Evolutionary conservation across 2,329 filamentous ascomycete species (phyloP), one percentile per base, ranked within the genome.

Genomic region (Botrytis fabae): DNA sequence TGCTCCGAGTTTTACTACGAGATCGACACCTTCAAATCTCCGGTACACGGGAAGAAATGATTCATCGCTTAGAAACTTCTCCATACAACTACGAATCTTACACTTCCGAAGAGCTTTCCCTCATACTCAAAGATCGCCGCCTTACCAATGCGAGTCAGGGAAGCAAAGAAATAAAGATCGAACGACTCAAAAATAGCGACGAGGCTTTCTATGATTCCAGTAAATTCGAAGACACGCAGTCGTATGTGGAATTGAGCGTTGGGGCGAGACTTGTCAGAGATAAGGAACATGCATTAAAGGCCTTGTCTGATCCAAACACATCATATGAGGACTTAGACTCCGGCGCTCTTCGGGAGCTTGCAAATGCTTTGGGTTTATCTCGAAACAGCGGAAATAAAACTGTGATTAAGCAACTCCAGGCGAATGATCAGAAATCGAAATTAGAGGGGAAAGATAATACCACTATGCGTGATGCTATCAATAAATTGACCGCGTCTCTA

Each of bases 21-120:
- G 76, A 77, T 28, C 60, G 77, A 61, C 10, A 28, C 35, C 46
- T 69, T 14, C 46, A 51, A 32, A 44, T 54, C 6, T 51, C 35
- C 1, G 76, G 76, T 22, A 73, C 75, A 10, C 71, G 76, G 7
- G 74, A 77, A 35, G 75, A 78, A 35, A 72, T 77, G 60, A 77
- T 78, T 25, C 22, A 65, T 22, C 69, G 74, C 25, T 71, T 78
- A 2, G 73, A 77, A 22, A 66, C 48, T 2, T 74, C 71, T 9
- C 59, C 62, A 0, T 70, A 75, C 28, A 70, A 76, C 35, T 78
- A 77, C 73, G 70, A 74, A 57, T 38, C 60, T 25, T 60, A 69
- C 2, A 32, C 42, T 2, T 68, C 73, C 10, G 69, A 59, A 16
- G 38, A 75, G 18, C 22, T 78, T 4, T 51, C 60, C 2, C 69